These are phyloP conservation scores for Zopfia rhizophila DNA, from an alignment of 2,329 filamentous ascomycete species.

Conservation along the genomic window DNA sequence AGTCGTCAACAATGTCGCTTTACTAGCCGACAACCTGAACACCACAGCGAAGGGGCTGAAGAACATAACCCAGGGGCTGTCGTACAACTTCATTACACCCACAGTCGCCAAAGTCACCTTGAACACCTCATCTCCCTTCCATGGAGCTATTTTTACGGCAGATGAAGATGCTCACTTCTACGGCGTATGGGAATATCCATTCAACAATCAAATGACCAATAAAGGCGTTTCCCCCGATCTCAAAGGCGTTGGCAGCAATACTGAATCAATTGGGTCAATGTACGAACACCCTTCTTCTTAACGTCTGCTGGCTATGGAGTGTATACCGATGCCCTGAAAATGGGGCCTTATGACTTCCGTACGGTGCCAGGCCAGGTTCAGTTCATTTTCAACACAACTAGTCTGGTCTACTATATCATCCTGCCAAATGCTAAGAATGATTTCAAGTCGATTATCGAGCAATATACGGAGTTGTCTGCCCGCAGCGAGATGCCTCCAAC, in stretches of 20 bases:
- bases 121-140: slow-evolving; percentile 28
- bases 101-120: slow-evolving; percentile 35
- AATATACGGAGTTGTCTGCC: slow-evolving; percentile 40
- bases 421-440: slow-evolving; percentile 23
- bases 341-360: slow-evolving; percentile 47
- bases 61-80: slow-evolving; percentile 21
- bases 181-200: slow-evolving; percentile 43
- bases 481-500: slow-evolving; percentile 44
- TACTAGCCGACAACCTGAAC: slow-evolving; percentile 27
- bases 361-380: slow-evolving; percentile 30
- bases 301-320: slow-evolving; percentile 45
- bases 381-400: slow-evolving; percentile 43
- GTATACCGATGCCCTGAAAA: slow-evolving; percentile 44
- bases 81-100: slow-evolving; percentile 30
- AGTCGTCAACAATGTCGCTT: slow-evolving; percentile 30
- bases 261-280: slow-evolving; percentile 49
- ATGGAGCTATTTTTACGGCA: slow-evolving; percentile 31
- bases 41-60: slow-evolving; percentile 23
- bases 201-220: slow-evolving; percentile 31
- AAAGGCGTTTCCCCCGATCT: slow-evolving; percentile 35
- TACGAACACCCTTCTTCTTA: slow-evolving; percentile 49
- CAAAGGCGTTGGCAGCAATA: slow-evolving; percentile 40
- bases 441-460: slow-evolving; percentile 36
- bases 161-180: slow-evolving; percentile 24
- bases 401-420: slow-evolving; percentile 46